Conservation (phyloP, 768 basidiomycete genomes). For the Mrakia gelida region DNA sequence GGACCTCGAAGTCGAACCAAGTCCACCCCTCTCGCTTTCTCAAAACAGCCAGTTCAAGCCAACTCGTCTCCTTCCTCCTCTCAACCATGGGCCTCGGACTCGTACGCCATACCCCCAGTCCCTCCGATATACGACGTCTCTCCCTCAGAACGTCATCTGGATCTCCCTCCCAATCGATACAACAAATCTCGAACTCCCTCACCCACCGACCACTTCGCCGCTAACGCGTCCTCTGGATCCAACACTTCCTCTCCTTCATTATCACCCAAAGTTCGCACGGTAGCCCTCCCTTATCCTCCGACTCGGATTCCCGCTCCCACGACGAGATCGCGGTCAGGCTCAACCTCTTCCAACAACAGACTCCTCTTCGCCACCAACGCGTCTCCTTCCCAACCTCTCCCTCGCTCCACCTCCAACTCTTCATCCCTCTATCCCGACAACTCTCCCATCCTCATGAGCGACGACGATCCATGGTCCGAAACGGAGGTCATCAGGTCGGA, state of each 20-base stretch:
- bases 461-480: slow-evolving; percentile 14
- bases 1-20: slow-evolving; percentile 15
- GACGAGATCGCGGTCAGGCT: not conserved
- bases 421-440: not conserved
- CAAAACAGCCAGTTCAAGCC: not conserved
- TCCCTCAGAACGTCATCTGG: not conserved
- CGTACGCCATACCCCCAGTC: not conserved
- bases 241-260: not conserved
- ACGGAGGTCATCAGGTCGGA: slow-evolving; percentile 14
- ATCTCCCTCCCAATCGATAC: slow-evolving; percentile 4
- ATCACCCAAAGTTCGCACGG: not conserved
- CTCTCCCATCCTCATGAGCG: not conserved
- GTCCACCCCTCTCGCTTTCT: slow-evolving; percentile 17
- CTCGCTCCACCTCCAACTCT: not conserved
- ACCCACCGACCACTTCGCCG: not conserved
- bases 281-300: not conserved
- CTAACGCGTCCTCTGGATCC: not conserved
- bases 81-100: not conserved
- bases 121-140: not conserved
- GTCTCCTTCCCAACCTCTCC: not conserved
- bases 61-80: not conserved
- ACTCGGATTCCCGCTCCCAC: not conserved
- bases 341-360: not conserved
- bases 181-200: not conserved
- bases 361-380: not conserved